These are phyloP conservation scores for Tuber brumale DNA, from an alignment of 495 filamentous ascomycete species.

Conservation along the genomic window DNA sequence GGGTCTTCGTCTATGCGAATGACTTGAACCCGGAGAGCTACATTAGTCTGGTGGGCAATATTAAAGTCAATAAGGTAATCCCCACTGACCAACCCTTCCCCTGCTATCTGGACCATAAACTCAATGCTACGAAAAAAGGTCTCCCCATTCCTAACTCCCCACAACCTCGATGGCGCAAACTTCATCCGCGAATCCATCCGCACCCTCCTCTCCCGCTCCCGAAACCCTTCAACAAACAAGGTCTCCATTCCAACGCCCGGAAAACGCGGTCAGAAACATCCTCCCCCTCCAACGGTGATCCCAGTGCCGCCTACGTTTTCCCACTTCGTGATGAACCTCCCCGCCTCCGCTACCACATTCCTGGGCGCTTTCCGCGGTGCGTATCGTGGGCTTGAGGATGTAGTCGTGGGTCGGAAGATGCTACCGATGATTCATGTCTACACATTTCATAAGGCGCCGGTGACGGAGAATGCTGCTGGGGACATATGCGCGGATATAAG, in stretches of 20 bases:
- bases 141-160: slow-evolving; percentile 62
- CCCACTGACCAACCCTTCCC: not conserved
- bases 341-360: slow-evolving; percentile 78
- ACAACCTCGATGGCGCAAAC: slow-evolving; percentile 67
- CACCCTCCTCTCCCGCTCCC: slow-evolving; percentile 52
- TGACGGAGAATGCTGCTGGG: slow-evolving; percentile 18
- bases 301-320: slow-evolving; percentile 62
- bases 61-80: slow-evolving; percentile 67
- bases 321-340: slow-evolving; percentile 97
- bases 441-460: slow-evolving; percentile 32
- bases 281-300: slow-evolving; percentile 46
- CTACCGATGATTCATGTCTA: slow-evolving; percentile 87
- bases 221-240: slow-evolving; percentile 48
- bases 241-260: slow-evolving; percentile 41
- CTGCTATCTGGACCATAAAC: not conserved
- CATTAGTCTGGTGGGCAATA: slow-evolving; percentile 60
- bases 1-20: slow-evolving; percentile 93
- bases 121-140: slow-evolving; percentile 49
- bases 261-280: slow-evolving; percentile 42
- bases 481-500: slow-evolving; percentile 30
- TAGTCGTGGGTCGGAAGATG: slow-evolving; percentile 56
- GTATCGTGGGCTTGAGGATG: slow-evolving; percentile 59
- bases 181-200: slow-evolving; percentile 69
- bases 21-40: slow-evolving; percentile 91
- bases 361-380: slow-evolving; percentile 76